Evolutionary conservation across 164 flowering plant species (phyloP).

Genomic region (Piper betle): DNA sequence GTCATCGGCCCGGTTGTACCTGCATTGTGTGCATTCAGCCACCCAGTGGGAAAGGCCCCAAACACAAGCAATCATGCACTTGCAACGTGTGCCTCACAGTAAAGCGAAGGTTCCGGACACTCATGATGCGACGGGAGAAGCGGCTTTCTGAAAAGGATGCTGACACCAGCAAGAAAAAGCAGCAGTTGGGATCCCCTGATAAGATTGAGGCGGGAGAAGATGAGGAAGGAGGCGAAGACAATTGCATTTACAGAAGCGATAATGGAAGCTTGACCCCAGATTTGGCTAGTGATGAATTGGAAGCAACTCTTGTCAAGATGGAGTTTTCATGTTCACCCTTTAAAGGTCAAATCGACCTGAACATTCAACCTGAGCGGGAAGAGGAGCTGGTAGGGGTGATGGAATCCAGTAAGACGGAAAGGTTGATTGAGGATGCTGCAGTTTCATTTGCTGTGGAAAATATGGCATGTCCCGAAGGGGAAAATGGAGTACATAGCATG

Average conservation of each 20-base stretch:
- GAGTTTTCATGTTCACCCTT: constrained; percentile 36
- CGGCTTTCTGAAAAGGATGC: constrained; percentile 50
- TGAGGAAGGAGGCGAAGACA: constrained; percentile 4
- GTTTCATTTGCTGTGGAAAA: constrained; percentile 24
- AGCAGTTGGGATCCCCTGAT: constrained; percentile 13
- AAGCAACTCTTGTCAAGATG: constrained; percentile 12
- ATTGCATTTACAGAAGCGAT: constrained; percentile 4
- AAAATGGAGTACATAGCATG: constrained; percentile 9
- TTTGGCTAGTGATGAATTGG: constrained; percentile 22
- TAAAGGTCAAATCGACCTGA: constrained; percentile 68
- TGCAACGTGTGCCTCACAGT: constrained; percentile 69
- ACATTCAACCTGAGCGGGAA: constrained; percentile 75
- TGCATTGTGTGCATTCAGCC: constrained; percentile 98
- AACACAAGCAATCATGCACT: constrained; percentile 63
- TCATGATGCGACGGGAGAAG: constrained; percentile 58
- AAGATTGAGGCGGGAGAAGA: constrained; percentile 24
- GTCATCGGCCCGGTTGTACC: constrained; percentile 78
- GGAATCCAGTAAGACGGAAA: constrained; percentile 28
- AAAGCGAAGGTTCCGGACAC: constrained; percentile 62
- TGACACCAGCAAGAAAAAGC: constrained; percentile 35
- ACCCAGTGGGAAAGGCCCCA: constrained; percentile 84
- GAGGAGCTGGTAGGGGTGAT: constrained; percentile 47
- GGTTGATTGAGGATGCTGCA: constrained; percentile 24
- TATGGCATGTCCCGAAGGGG: constrained; percentile 6
- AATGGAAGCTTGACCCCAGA: constrained; percentile 17